Evolutionary conservation across 148 eudicot genomes (phyloP).

Genomic region (Chenopodium album): DNA sequence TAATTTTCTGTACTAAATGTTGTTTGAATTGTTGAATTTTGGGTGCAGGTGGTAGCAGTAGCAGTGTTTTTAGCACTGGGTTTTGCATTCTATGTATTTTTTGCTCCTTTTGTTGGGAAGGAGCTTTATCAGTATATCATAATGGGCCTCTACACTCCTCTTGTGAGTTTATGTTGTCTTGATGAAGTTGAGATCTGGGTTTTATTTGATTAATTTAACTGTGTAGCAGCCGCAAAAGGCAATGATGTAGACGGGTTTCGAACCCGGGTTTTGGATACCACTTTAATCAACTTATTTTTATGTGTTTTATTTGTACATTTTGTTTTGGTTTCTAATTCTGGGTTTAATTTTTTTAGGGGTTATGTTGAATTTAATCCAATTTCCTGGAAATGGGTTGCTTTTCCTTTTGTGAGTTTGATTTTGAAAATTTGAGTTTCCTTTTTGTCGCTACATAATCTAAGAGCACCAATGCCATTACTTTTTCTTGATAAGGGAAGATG

Average conservation of each 20-base stretch:
- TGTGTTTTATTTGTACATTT: background rate
- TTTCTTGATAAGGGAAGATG: constrained; percentile 35
- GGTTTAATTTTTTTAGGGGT: constrained; percentile 9
- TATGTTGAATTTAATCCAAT: background rate
- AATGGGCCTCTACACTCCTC: constrained; percentile 91
- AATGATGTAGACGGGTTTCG: background rate
- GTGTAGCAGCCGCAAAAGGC: background rate
- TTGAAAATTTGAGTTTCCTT: constrained; percentile 19
- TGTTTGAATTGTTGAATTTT: constrained; percentile 5
- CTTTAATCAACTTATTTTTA: background rate
- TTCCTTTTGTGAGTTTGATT: constrained; percentile 28
- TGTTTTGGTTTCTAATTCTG: constrained; percentile 10
- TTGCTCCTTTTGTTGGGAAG: constrained; percentile 94
- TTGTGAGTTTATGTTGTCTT: constrained; percentile 46
- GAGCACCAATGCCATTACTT: constrained; percentile 14
- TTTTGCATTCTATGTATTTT: constrained; percentile 91
- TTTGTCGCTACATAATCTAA: constrained; percentile 31
- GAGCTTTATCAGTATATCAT: constrained; percentile 68
- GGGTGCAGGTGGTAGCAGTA: constrained; percentile 82
- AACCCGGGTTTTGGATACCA: background rate
- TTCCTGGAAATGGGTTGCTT: constrained; percentile 29
- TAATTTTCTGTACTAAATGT: background rate
- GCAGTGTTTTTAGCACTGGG: constrained; percentile 93
- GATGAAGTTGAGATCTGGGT: constrained; percentile 57
- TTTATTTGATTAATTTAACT: constrained; percentile 20